Evolutionary conservation across 208 protist genomes (phyloP).

Genomic region (Trypanosoma conorhini): DNA sequence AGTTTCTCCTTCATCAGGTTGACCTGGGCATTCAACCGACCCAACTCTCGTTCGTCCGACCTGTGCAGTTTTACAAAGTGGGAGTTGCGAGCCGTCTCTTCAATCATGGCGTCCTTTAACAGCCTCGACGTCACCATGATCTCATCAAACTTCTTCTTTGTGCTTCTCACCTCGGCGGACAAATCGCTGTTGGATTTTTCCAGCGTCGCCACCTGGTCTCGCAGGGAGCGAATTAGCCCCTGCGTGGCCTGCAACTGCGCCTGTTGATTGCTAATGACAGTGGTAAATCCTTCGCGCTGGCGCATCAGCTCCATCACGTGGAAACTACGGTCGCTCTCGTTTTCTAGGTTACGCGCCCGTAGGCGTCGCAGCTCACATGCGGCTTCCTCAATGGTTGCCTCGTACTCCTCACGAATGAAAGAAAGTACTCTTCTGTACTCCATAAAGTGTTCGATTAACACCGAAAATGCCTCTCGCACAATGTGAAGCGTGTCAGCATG

Average conservation of each 20-base stretch:
- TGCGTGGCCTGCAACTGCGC: slow-evolving; percentile 74
- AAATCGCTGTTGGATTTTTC: slow-evolving; percentile 72
- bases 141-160: slow-evolving; percentile 52
- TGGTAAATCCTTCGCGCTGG: slow-evolving; percentile 73
- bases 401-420: slow-evolving; percentile 85
- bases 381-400: slow-evolving; percentile 64
- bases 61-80: slow-evolving; percentile 40
- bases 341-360: slow-evolving; percentile 62
- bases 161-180: slow-evolving; percentile 49
- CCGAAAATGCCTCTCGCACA: slow-evolving; percentile 75
- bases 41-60: slow-evolving; percentile 52
- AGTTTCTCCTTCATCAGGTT: slow-evolving; percentile 67
- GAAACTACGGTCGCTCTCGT: slow-evolving; percentile 62
- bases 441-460: slow-evolving; percentile 80
- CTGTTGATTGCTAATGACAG: slow-evolving; percentile 85
- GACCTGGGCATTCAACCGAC: slow-evolving; percentile 62
- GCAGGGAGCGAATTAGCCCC: slow-evolving; percentile 63
- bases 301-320: slow-evolving; percentile 81
- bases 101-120: slow-evolving; percentile 68
- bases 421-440: slow-evolving; percentile 76
- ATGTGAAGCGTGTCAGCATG: slow-evolving; percentile 79
- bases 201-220: slow-evolving; percentile 67
- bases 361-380: slow-evolving; percentile 50
- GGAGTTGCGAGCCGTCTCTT: slow-evolving; percentile 65
- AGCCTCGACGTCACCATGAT: slow-evolving; percentile 66